Evolutionary conservation across 345 rosid species (phyloP).

Genomic region (Acer saccharum): DNA sequence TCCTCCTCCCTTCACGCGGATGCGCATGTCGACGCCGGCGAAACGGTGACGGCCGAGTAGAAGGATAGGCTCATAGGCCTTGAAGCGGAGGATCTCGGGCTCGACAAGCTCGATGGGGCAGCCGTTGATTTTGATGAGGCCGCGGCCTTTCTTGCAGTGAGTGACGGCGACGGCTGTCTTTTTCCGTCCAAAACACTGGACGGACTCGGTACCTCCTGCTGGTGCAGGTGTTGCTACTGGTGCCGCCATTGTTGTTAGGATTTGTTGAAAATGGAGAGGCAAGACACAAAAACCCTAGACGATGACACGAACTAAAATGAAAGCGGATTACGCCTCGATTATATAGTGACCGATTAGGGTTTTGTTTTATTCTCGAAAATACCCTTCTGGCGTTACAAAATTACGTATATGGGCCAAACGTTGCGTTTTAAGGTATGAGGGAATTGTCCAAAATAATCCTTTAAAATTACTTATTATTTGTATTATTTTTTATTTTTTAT

Average conservation of each 20-base stretch:
- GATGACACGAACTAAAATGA: no score
- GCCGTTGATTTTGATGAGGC: constrained; percentile 80
- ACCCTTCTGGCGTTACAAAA: no score
- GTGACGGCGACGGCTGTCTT: constrained; percentile 87
- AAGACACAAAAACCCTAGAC: no score
- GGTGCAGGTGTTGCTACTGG: constrained; percentile 27
- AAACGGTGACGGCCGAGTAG: constrained; percentile 81
- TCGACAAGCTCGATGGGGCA: constrained; percentile 72
- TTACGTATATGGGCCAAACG: no score
- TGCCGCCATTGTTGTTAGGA: neutral
- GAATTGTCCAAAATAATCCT: no score
- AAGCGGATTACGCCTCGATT: no score
- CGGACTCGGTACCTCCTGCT: constrained; percentile 39
- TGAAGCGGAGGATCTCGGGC: constrained; percentile 84
- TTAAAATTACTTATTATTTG: no score
- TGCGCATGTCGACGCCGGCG: constrained; percentile 72
- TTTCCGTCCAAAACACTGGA: constrained; percentile 83
- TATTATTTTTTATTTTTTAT: no score
- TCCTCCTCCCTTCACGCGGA: constrained; percentile 72
- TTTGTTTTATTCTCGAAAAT: no score
- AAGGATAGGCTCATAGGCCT: constrained; percentile 73
- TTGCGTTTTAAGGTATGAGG: no score
- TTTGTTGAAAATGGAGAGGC: no score
- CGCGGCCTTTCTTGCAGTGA: constrained; percentile 75
- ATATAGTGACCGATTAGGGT: no score